Evolutionary conservation across 2,329 filamentous ascomycete species (phyloP), one percentile per base, ranked within the genome.

Genomic region (Fusarium sp.): DNA sequence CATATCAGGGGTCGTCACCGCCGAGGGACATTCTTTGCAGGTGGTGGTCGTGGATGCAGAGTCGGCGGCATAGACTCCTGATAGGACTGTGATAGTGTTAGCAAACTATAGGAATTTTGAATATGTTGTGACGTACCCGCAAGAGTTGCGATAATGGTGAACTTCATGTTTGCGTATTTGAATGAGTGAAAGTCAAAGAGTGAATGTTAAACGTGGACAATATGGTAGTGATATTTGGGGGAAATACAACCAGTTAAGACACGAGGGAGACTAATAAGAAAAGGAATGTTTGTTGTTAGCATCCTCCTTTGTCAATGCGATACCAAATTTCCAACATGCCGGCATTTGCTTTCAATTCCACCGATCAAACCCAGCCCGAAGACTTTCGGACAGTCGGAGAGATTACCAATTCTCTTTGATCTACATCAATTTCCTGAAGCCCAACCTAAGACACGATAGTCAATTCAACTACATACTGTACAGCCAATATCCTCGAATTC

Each of bases 1-100:
- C 9, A 73, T 69, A 12, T 73, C 70, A 32, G 56, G 52, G 3
- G 45, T 60, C 0, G 63, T 45, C 2, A 60, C 58, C 49, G 48
- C 52, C 23, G 70, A 44, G 6, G 70, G 64, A 6, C 70, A 73
- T 1, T 50, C 48, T 14, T 35, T 57, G 46, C 70, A 73, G 20
- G 69, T 72, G 5, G 71, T 41, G 20, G 67, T 70, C 5, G 70
- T 73, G 1, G 70, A 73, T 18, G 41, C 50, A 54, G 69, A 70
- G 2, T 70, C 70, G 7, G 66, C 64, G 17, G 65, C 67, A 30
- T 58, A 46, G 14, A 54, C 67, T 9, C 70, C 60, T 2, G 67
- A 73, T 18, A 73, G 63, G 8, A 62, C 70, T 73, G 3, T 5
- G 6, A 4, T 17, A 2, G 7, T 38, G 18, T 73, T 44, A 68